Percentiles rank a stretch among this genome's conserved stretches.
phyloP scores from a whole-genome alignment of 345 rosid species.

The Gossypium arboreum region DNA sequence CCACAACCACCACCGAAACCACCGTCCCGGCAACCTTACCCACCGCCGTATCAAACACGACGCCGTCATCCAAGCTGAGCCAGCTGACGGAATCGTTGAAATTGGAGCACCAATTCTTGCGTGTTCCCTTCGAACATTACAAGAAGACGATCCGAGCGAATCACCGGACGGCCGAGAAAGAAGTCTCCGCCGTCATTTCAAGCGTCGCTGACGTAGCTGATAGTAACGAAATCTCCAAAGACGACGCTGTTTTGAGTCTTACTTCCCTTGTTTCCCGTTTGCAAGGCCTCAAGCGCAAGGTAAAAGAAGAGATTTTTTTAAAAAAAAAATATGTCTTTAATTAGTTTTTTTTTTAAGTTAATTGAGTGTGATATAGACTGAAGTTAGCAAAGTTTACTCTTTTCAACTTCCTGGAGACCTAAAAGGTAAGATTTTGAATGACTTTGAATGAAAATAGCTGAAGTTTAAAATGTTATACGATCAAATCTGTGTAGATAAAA shows the following conservation, averaged over 20 bases:
- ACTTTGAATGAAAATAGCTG: too few relatives aligned
- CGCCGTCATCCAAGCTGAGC: constrained; percentile 47
- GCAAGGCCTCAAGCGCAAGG: constrained; percentile 97
- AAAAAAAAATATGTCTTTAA: background rate
- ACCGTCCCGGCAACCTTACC: constrained; percentile 17
- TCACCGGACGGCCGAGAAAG: constrained; percentile 80
- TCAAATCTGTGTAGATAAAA: too few relatives aligned
- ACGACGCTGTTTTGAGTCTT: constrained; percentile 69
- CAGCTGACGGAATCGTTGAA: constrained; percentile 79
- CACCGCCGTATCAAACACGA: constrained; percentile 21
- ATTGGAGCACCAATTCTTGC: constrained; percentile 85
- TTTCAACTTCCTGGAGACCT: background rate
- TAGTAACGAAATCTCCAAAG: constrained; percentile 47
- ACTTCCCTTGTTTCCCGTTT: constrained; percentile 78
- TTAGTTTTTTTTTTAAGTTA: background rate
- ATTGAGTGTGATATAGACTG: background rate
- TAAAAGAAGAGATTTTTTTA: constrained; percentile 18
- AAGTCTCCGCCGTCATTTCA: constrained; percentile 63
- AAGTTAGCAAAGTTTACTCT: background rate
- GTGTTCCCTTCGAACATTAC: constrained; percentile 96
- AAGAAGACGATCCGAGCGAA: constrained; percentile 88
- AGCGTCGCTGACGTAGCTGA: constrained; percentile 56
- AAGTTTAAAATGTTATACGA: too few relatives aligned
- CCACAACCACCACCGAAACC: constrained; percentile 28
- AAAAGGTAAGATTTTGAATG: background rate